These are phyloP conservation scores for Kuraishia capsulata DNA, from an alignment of 805 yeast genomes.

Conservation along the genomic window DNA sequence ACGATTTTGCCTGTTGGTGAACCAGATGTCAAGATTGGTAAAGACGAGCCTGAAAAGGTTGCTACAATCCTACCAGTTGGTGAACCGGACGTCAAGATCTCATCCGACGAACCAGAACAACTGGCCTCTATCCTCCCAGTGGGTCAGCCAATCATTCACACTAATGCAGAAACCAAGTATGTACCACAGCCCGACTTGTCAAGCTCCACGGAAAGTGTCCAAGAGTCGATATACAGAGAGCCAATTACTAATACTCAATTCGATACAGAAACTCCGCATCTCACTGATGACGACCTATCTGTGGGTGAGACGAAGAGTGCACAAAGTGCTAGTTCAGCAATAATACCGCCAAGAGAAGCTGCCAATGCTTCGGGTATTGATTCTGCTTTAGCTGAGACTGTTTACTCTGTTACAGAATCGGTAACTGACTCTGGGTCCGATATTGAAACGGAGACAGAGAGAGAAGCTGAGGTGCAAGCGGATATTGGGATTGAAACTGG, in stretches of 20 bases:
- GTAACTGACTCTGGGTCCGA: background rate
- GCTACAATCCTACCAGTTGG: slow-evolving; percentile 3
- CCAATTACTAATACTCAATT: background rate
- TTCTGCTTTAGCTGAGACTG: no score
- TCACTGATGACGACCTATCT: background rate
- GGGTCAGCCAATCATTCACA: background rate
- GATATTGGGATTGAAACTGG: no score
- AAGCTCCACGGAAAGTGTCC: no score
- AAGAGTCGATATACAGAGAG: background rate
- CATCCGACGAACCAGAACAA: slow-evolving; percentile 2
- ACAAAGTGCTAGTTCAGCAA: no score
- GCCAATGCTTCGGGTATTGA: no score
- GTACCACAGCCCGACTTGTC: no score
- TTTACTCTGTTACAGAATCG: background rate
- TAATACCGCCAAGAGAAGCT: no score
- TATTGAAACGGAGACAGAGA: background rate
- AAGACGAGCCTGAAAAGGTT: slow-evolving; percentile 3
- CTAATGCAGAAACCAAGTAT: background rate
- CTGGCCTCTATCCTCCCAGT: slow-evolving; percentile 2
- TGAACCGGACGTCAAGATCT: background rate
- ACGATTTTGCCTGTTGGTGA: slow-evolving; percentile 4
- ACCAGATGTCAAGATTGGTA: background rate
- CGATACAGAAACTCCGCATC: background rate
- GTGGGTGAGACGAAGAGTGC: background rate
- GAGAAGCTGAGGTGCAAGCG: background rate